Conservation (phyloP, 305 asterid genomes). For the Fraxinus sp. region DNA sequence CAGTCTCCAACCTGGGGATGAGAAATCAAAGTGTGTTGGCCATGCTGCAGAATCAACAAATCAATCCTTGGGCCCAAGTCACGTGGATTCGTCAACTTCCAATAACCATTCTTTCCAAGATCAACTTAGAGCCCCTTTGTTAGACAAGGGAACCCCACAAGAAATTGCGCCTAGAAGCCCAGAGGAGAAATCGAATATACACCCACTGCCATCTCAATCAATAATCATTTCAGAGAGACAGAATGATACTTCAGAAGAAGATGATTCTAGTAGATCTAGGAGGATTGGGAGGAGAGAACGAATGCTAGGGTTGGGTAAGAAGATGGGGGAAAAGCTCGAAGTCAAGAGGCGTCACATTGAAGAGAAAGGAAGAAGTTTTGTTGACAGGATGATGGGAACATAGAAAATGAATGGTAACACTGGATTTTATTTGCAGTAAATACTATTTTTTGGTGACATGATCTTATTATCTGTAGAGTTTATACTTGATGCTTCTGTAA, state of each 20-base stretch:
- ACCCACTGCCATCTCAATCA: slow-evolving; percentile 34
- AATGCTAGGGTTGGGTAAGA: slow-evolving; percentile 79
- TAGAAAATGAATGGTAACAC: slow-evolving; percentile 14
- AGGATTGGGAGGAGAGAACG: slow-evolving; percentile 65
- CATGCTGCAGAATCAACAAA: slow-evolving; percentile 22
- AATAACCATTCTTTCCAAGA: slow-evolving; percentile 34
- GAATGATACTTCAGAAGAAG: slow-evolving; percentile 42
- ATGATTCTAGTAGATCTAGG: slow-evolving; percentile 42
- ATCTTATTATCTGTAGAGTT: neutral
- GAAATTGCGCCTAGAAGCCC: slow-evolving; percentile 30
- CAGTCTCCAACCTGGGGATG: slow-evolving; percentile 42
- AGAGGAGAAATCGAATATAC: slow-evolving; percentile 29
- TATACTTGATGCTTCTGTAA: neutral
- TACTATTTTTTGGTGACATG: neutral
- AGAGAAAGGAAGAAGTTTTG: slow-evolving; percentile 73
- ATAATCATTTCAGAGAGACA: slow-evolving; percentile 35
- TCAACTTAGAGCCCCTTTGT: slow-evolving; percentile 40
- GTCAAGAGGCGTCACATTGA: slow-evolving; percentile 79
- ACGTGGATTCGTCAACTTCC: slow-evolving; percentile 25
- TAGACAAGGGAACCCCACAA: slow-evolving; percentile 42
- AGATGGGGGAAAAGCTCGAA: slow-evolving; percentile 84
- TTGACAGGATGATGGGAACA: slow-evolving; percentile 78
- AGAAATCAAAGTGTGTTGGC: slow-evolving; percentile 29
- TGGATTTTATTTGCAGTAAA: neutral
- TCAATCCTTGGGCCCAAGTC: slow-evolving; percentile 35